Percentiles rank a stretch among this genome's conserved stretches.
These are phyloP conservation scores for Cyclotella distinguenda DNA, from an alignment of 108 stramenopile species.

Conservation along the genomic window DNA sequence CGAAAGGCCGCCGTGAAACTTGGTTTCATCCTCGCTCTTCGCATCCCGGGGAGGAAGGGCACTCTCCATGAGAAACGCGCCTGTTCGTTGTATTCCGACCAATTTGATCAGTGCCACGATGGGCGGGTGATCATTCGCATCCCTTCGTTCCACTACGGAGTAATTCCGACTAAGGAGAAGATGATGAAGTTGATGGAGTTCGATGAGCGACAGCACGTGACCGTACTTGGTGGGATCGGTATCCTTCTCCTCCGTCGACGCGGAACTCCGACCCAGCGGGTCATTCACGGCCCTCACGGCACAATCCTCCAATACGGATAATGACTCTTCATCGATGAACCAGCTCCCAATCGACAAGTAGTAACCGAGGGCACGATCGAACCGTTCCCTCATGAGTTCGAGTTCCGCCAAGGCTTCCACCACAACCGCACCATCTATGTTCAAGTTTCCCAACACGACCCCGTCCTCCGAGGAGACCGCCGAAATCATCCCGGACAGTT, in stretches of 20 bases:
- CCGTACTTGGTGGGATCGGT: conserved; percentile 34
- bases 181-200: conserved; percentile 65
- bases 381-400: conserved; percentile 66
- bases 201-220: conserved; percentile 60
- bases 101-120: conserved; percentile 66
- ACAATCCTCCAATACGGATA: conserved; percentile 42
- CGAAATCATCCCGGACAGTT: conserved; percentile 21
- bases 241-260: neutral
- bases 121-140: conserved; percentile 35
- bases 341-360: conserved; percentile 65
- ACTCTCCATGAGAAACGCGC: conserved; percentile 73
- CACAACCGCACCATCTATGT: conserved; percentile 20
- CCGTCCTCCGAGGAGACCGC: conserved; percentile 14
- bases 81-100: conserved; percentile 57
- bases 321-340: conserved; percentile 28
- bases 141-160: conserved; percentile 21
- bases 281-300: conserved; percentile 47
- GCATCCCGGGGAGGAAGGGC: conserved; percentile 53
- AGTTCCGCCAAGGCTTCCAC: conserved; percentile 69
- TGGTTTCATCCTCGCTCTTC: conserved; percentile 11
- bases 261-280: neutral
- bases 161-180: conserved; percentile 55
- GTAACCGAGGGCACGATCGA: conserved; percentile 58
- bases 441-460: conserved; percentile 17
- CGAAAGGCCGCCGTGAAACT: conserved; percentile 41